Percentiles rank a stretch among this genome's conserved stretches.
Evolutionary conservation across 768 basidiomycete species (phyloP).

Genomic region (Amanita polypyramis): DNA sequence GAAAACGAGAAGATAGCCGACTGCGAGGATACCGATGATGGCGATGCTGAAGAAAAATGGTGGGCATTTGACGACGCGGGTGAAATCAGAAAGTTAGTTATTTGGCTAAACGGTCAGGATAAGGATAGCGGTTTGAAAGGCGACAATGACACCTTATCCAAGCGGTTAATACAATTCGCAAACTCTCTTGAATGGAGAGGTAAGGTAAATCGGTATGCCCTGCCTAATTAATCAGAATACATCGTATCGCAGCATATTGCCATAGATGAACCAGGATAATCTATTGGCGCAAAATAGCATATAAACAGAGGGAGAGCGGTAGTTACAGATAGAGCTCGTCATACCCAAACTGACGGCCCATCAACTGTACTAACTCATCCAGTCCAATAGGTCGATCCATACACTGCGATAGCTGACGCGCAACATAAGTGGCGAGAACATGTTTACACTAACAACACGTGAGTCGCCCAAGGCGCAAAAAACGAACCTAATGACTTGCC

Average conservation of each 20-base stretch:
- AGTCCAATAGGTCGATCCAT: slow-evolving; percentile 35
- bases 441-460: slow-evolving; percentile 60
- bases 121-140: slow-evolving; percentile 15
- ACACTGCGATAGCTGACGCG: slow-evolving; percentile 40
- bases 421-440: slow-evolving; percentile 55
- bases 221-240: slow-evolving; percentile 9
- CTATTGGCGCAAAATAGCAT: background rate
- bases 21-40: slow-evolving; percentile 10
- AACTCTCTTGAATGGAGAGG: slow-evolving; percentile 49
- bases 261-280: too few species aligned
- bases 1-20: background rate
- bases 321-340: background rate
- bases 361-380: slow-evolving; percentile 37
- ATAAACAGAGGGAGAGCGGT: background rate
- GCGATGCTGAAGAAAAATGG: slow-evolving; percentile 41
- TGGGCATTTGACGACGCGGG: slow-evolving; percentile 63
- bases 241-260: background rate
- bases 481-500: slow-evolving; percentile 29
- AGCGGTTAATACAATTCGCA: slow-evolving; percentile 49
- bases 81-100: slow-evolving; percentile 54
- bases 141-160: slow-evolving; percentile 35
- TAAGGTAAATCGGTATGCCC: slow-evolving; percentile 23
- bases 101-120: slow-evolving; percentile 37
- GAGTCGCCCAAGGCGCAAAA: slow-evolving; percentile 5
- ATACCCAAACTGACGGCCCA: slow-evolving; percentile 22